Base-by-base conservation (phyloP, 768 basidiomycete genomes). In the Collybia sordida region DNA sequence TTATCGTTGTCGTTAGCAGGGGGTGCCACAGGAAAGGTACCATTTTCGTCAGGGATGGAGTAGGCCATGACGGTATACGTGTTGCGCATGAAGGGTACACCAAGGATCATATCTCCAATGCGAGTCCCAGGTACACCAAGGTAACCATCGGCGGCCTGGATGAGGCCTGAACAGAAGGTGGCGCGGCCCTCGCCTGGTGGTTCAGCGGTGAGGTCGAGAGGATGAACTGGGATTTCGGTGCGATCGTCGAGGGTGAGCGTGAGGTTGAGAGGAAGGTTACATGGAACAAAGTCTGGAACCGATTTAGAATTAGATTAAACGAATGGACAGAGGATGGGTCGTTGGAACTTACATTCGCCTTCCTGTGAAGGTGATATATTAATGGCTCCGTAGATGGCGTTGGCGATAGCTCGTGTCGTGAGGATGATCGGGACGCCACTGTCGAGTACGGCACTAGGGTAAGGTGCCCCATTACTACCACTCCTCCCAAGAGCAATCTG, bases 61-160 rank as follows among this genome's bases (percentile, higher is more conserved):
- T 85, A 89, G 0, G 83, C 84, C 77, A 90, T 79, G 54, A 93
- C 88, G 11, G 81, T 85, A 61, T 93, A 92, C 3, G 81, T 76
- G 58, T 84, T 90, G 9, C 87, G 77, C 58, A 92, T 68, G 62
- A 92, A 92, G 0, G 89, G 83, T 0, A 89, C 85, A 35, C 88
- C 90, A 34, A 92, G 81, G 50, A 92, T 73, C 69, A 92, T 83
- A 63, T 91, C 89, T 0, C 79, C 83, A 15, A 81, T 67, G 12
- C 52, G 57, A 3, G 70, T 64, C 14, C 56, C 49, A 0, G 72
- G 55, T 2, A 58, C 60, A 9, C 65, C 56, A 39, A 88, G 73
- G 12, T 66, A 56, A 8, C 65, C 52, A 36, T 79, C 75, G 14
- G 73, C 77, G 21, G 80, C 62, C 59, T 90, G 88, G 55, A 91